These are phyloP conservation scores for Inonotus hispidus DNA, from an alignment of 1,284 basidiomycete genomes.

Conservation along the genomic window DNA sequence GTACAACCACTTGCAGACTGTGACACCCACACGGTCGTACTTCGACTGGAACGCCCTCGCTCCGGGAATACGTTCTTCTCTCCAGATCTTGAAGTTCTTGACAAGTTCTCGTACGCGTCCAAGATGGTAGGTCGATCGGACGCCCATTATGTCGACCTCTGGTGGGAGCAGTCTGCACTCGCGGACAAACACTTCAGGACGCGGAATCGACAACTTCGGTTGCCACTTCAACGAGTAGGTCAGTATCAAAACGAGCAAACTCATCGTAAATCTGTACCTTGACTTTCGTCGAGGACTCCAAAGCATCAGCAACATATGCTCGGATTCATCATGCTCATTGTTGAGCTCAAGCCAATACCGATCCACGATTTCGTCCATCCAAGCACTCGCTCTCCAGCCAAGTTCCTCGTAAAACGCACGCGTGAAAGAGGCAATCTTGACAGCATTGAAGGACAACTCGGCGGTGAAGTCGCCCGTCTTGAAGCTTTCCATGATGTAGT, in stretches of 20 bases:
- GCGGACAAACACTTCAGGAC: constrained; percentile 63
- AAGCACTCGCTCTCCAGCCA: constrained; percentile 74
- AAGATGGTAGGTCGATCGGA: constrained; percentile 62
- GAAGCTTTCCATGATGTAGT: constrained; percentile 65
- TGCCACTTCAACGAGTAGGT: constrained; percentile 40
- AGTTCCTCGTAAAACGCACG: constrained; percentile 66
- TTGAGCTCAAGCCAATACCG: constrained; percentile 68
- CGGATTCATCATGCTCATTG: constrained; percentile 79
- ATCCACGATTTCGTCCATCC: constrained; percentile 63
- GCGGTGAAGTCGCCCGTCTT: constrained; percentile 63
- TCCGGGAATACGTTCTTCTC: constrained; percentile 63
- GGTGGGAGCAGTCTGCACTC: constrained; percentile 57
- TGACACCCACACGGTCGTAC: constrained; percentile 72
- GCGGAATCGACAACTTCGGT: constrained; percentile 65
- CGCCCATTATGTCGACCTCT: constrained; percentile 72
- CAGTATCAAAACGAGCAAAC: neutral
- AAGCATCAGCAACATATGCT: constrained; percentile 64
- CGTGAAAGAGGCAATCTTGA: constrained; percentile 57
- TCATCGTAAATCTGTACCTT: constrained; percentile 42
- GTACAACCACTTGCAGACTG: constrained; percentile 73
- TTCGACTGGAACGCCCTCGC: constrained; percentile 74
- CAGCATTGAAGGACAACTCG: constrained; percentile 69
- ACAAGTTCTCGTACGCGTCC: constrained; percentile 56
- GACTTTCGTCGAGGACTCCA: constrained; percentile 71
- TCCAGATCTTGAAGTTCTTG: constrained; percentile 59